phyloP scores from a whole-genome alignment of 495 filamentous ascomycete species.

The Glarea lozoyensis region DNA sequence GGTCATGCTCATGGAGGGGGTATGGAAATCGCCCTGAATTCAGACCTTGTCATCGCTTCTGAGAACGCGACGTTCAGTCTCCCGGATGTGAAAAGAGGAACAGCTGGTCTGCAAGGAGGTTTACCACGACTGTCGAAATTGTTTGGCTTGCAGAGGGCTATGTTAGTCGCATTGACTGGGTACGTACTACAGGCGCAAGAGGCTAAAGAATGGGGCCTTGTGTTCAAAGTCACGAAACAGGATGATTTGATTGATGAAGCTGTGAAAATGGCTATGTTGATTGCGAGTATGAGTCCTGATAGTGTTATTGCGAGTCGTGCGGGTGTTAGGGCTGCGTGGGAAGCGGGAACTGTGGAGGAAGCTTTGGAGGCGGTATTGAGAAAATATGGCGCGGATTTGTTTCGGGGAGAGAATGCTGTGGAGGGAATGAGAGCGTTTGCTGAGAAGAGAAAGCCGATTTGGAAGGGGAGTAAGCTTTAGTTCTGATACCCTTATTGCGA shows the following conservation, averaged over 20 bases:
- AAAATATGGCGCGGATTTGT: conserved; percentile 17
- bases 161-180: conserved; percentile 59
- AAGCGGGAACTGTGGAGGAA: conserved; percentile 52
- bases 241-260: conserved; percentile 33
- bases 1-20: conserved; percentile 65
- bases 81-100: conserved; percentile 60
- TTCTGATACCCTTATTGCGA: too few relatives aligned
- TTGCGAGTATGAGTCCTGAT: conserved; percentile 59
- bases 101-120: conserved; percentile 58
- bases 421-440: conserved; percentile 29
- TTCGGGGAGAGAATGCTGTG: conserved; percentile 29
- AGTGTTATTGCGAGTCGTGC: conserved; percentile 54
- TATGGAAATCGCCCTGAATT: conserved; percentile 60
- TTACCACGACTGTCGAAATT: conserved; percentile 54
- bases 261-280: conserved; percentile 35
- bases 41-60: conserved; percentile 59
- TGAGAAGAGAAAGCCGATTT: conserved; percentile 30
- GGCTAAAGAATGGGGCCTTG: conserved; percentile 56
- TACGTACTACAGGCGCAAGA: conserved; percentile 43
- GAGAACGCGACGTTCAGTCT: conserved; percentile 46
- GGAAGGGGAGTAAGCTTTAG: conserved; percentile 23
- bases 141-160: conserved; percentile 57
- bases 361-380: conserved; percentile 30
- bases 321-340: conserved; percentile 58
- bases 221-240: conserved; percentile 53